These are phyloP conservation scores for Zygosaccharomyces bailii DNA, from an alignment of 805 yeast species.

Conservation along the genomic window DNA sequence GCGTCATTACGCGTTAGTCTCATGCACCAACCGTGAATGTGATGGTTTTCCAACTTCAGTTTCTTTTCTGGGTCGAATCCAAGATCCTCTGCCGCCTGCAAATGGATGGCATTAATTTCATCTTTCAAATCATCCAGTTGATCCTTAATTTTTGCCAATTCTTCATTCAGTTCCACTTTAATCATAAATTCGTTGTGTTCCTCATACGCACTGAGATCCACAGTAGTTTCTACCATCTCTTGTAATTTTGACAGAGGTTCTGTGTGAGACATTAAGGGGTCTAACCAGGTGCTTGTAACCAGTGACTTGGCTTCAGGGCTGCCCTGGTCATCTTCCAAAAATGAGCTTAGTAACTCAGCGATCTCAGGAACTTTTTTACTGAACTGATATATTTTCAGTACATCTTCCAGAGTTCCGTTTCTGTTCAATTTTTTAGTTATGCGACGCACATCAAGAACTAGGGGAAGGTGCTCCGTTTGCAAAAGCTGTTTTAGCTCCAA, in stretches of 20 bases:
- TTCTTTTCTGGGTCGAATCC: conserved; percentile 83
- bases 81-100: conserved; percentile 66
- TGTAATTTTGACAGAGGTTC: conserved; percentile 61
- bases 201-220: conserved; percentile 80
- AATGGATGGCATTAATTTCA: conserved; percentile 58
- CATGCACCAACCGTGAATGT: conserved; percentile 90
- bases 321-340: conserved; percentile 36
- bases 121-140: conserved; percentile 53
- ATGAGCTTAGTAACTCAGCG: conserved; percentile 47
- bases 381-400: conserved; percentile 82
- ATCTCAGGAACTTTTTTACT: conserved; percentile 68
- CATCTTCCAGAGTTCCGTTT: conserved; percentile 75
- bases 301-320: conserved; percentile 33
- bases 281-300: conserved; percentile 52
- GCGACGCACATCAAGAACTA: conserved; percentile 80
- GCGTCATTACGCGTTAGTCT: conserved; percentile 90
- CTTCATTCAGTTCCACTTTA: conserved; percentile 85
- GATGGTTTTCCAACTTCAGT: conserved; percentile 84
- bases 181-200: conserved; percentile 74
- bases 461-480: conserved; percentile 61
- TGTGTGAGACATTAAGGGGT: conserved; percentile 49
- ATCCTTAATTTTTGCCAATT: conserved; percentile 56
- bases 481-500: conserved; percentile 60
- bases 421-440: conserved; percentile 62
- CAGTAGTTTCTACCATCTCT: conserved; percentile 87